A percentile compares a stretch with the other conserved stretches of the same genome.
phyloP scores from a whole-genome alignment of 148 eudicot species.

The Suaeda aralocaspica region DNA sequence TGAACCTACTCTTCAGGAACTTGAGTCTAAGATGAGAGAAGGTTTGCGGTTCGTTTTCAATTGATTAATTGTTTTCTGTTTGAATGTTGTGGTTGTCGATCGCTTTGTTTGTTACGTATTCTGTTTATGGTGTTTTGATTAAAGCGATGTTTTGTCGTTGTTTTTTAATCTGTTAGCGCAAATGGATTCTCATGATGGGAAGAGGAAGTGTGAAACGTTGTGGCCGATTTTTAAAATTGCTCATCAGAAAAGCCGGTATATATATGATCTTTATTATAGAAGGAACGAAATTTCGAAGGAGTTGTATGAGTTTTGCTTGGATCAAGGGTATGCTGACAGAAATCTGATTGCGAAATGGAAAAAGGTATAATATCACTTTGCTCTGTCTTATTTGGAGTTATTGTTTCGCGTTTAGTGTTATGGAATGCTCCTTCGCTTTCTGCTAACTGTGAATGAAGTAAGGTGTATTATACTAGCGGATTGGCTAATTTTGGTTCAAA shows the following conservation, averaged over 20 bases:
- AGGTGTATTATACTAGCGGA: too few relatives aligned
- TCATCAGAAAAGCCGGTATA: constrained; percentile 40
- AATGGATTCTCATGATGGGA: constrained; percentile 38
- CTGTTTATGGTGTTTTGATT: neutral
- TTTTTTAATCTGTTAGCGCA: constrained; percentile 29
- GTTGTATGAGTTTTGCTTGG: constrained; percentile 43
- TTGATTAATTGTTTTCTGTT: too few relatives aligned
- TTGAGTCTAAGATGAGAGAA: constrained; percentile 44
- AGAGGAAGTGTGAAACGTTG: constrained; percentile 41
- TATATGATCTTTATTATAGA: constrained; percentile 35
- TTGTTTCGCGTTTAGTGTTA: too few relatives aligned
- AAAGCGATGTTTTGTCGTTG: too few relatives aligned
- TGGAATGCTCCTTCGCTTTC: too few relatives aligned
- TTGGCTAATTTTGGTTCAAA: too few relatives aligned
- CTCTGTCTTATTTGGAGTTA: too few relatives aligned
- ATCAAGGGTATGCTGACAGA: constrained; percentile 44
- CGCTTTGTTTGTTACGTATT: neutral
- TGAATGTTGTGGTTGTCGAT: too few relatives aligned
- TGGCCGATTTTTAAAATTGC: constrained; percentile 47
- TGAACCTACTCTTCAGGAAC: constrained; percentile 39
- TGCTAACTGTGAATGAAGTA: too few relatives aligned
- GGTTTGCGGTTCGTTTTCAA: constrained; percentile 15
- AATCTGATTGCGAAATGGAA: constrained; percentile 48
- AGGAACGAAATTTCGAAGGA: constrained; percentile 39
- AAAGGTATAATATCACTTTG: too few relatives aligned